These are phyloP conservation scores for Persicaria tinctoria DNA, from an alignment of 148 eudicot genomes.

Conservation along the genomic window DNA sequence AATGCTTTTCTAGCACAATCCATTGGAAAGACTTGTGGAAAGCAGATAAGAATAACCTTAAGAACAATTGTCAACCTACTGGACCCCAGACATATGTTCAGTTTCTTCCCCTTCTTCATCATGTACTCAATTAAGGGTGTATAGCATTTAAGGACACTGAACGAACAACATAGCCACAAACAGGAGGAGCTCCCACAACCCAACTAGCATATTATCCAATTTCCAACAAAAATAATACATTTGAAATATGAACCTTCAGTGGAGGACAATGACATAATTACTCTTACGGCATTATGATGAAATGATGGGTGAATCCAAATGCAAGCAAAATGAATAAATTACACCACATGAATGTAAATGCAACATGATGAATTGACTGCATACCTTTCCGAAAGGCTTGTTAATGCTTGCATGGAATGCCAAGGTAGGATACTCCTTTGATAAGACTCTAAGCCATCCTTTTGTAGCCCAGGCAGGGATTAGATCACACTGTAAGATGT, in stretches of 20 bases:
- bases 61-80: too few species aligned
- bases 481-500: constrained; percentile 71
- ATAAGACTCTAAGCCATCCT: constrained; percentile 80
- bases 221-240: neutral
- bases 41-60: neutral
- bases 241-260: neutral
- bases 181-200: neutral
- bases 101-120: too few species aligned
- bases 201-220: neutral
- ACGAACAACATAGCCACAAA: neutral
- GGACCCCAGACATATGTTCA: too few species aligned
- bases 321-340: neutral
- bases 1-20: neutral
- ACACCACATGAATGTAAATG: neutral
- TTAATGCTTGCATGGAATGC: constrained; percentile 91
- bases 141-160: neutral
- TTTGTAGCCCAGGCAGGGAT: constrained; percentile 97
- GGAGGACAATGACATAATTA: neutral
- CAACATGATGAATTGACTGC: neutral
- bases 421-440: constrained; percentile 77
- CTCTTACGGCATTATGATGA: neutral
- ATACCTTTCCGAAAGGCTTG: constrained; percentile 95
- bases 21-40: neutral
- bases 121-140: too few species aligned
- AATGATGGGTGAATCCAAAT: neutral